A percentile compares a stretch with the other conserved stretches of the same genome.
phyloP scores from a whole-genome alignment of 306 rosid species.

The Prunus fruticosa region DNA sequence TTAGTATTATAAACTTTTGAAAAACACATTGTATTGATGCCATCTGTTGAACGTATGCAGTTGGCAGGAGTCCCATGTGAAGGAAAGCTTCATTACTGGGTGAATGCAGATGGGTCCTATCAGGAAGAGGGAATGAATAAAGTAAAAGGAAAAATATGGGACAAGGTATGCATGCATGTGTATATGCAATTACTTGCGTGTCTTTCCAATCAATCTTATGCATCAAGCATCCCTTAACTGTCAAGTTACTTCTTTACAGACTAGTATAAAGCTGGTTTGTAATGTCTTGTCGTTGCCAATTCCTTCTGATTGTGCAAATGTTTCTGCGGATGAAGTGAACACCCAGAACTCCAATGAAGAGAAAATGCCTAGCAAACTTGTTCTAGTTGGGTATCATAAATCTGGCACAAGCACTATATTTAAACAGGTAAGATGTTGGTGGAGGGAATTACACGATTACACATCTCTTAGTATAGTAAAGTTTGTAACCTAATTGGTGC shows the following conservation, averaged over 20 bases:
- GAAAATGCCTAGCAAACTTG: constrained; percentile 41
- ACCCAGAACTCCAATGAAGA: constrained; percentile 3
- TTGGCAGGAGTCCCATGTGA: constrained; percentile 70
- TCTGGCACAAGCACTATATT: constrained; percentile 78
- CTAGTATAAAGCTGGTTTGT: constrained; percentile 47
- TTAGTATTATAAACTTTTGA: constrained; percentile 3
- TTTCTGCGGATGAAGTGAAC: constrained; percentile 19
- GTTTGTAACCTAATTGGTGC: not conserved
- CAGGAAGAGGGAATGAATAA: constrained; percentile 78
- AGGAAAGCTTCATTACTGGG: constrained; percentile 66
- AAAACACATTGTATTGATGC: not conserved
- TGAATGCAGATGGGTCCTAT: constrained; percentile 63
- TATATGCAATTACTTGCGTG: constrained; percentile 18
- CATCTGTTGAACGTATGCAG: constrained; percentile 40
- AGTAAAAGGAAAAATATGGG: constrained; percentile 60
- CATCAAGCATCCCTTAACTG: constrained; percentile 3
- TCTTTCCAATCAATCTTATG: not conserved
- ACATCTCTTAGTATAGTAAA: not conserved
- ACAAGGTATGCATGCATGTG: constrained; percentile 43
- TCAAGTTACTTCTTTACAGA: constrained; percentile 33
- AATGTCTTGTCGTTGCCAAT: constrained; percentile 50
- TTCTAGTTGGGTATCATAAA: constrained; percentile 61
- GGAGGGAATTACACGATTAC: constrained; percentile 1
- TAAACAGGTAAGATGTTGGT: constrained; percentile 57
- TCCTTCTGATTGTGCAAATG: constrained; percentile 32